Evolutionary conservation across 1,284 basidiomycete species (phyloP).

Genomic region (Cutaneotrichosporon dermatis): DNA sequence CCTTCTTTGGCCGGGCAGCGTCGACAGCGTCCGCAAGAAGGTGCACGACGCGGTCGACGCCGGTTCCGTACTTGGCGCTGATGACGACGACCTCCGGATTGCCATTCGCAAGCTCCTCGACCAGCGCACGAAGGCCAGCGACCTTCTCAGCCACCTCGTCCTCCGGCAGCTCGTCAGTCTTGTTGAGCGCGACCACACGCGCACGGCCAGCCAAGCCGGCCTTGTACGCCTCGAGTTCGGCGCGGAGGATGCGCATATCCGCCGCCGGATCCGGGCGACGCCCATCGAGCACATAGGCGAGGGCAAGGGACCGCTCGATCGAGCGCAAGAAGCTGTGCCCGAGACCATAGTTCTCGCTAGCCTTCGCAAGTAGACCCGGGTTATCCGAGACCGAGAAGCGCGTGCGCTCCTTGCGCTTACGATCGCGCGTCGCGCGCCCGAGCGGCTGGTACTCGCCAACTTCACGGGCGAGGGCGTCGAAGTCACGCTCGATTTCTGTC

Average conservation of each 20-base stretch:
- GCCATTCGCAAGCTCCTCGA: constrained; percentile 25
- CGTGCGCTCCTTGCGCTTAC: constrained; percentile 56
- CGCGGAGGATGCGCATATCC: constrained; percentile 65
- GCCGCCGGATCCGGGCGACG: constrained; percentile 65
- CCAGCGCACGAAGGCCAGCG: constrained; percentile 47
- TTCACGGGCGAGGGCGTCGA: constrained; percentile 44
- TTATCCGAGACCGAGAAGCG: constrained; percentile 95
- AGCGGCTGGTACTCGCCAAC: constrained; percentile 31
- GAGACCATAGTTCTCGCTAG: constrained; percentile 83
- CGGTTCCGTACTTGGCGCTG: constrained; percentile 76
- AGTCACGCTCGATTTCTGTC: constrained; percentile 60
- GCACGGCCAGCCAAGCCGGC: constrained; percentile 71
- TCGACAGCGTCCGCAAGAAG: constrained; percentile 64
- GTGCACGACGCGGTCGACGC: constrained; percentile 62
- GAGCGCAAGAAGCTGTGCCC: constrained; percentile 91
- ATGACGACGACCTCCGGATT: constrained; percentile 65
- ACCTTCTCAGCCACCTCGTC: constrained; percentile 35
- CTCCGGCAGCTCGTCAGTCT: constrained; percentile 72
- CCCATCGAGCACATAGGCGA: constrained; percentile 90
- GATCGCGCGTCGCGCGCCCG: constrained; percentile 10
- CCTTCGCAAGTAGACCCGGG: constrained; percentile 80
- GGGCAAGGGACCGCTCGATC: constrained; percentile 83
- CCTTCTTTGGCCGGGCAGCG: constrained; percentile 49
- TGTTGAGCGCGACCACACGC: constrained; percentile 84
- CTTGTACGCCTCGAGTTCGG: constrained; percentile 82